Evolutionary conservation across 805 yeast genomes (phyloP).

Genomic region (Candida gorgasii): DNA sequence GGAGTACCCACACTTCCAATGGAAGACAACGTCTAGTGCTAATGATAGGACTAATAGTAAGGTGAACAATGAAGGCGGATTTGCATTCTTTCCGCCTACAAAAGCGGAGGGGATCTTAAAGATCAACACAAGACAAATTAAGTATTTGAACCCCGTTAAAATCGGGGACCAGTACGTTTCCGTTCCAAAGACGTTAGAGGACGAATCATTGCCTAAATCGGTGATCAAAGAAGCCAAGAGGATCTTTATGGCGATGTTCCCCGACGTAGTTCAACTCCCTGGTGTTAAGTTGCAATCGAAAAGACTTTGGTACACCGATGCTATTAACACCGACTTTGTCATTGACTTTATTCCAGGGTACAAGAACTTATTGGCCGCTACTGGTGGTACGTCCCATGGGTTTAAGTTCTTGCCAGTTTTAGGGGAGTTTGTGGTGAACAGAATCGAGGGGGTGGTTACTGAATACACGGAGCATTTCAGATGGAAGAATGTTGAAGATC

Average conservation of each 20-base stretch:
- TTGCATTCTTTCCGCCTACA: conserved; percentile 8
- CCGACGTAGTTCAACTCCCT: conserved; percentile 4
- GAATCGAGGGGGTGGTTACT: conserved; percentile 1
- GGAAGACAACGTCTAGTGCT: conserved; percentile 22
- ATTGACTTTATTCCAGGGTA: conserved; percentile 33
- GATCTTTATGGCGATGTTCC: conserved; percentile 1
- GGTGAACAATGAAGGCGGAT: conserved; percentile 1
- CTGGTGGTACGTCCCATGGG: conserved; percentile 41
- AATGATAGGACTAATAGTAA: conserved; percentile 3
- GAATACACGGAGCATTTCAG: conserved; percentile 11
- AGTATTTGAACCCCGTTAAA: conserved; percentile 9
- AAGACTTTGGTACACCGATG: conserved; percentile 12
- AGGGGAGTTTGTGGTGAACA: conserved; percentile 19
- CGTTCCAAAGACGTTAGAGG: conserved; percentile 5
- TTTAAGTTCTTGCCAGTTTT: conserved; percentile 37
- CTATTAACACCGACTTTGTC: conserved; percentile 29
- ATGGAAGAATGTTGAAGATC: conserved; percentile 10
- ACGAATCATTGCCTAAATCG: conserved; percentile 5
- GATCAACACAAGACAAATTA: conserved; percentile 9
- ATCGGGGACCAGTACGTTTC: conserved; percentile 1
- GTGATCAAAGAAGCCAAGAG: conserved; percentile 6
- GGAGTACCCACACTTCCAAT: conserved; percentile 29
- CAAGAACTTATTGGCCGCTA: conserved; percentile 28
- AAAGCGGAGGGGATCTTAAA: conserved; percentile 9
- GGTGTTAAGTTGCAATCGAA: conserved; percentile 5